phyloP scores from a whole-genome alignment of 805 yeast genomes.

The Candida tibetensis region DNA sequence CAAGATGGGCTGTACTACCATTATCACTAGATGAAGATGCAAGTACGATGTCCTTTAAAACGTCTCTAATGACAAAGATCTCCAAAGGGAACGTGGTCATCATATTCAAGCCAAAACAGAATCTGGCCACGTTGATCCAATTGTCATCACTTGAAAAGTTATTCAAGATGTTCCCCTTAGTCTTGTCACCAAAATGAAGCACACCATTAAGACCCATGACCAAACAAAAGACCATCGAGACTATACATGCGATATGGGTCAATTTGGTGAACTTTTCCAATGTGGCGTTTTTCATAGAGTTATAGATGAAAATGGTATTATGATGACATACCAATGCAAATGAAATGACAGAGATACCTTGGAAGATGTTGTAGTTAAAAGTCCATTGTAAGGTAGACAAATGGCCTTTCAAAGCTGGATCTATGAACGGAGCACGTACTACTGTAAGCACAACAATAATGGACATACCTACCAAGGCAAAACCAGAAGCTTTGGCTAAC shows the following conservation, averaged over 20 bases:
- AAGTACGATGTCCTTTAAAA: conserved; percentile 61
- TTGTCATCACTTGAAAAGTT: conserved; percentile 76
- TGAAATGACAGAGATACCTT: conserved; percentile 90
- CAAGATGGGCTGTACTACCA: conserved; percentile 36
- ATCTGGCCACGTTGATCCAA: conserved; percentile 79
- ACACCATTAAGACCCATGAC: conserved; percentile 79
- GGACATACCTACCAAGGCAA: conserved; percentile 83
- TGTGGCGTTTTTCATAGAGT: conserved; percentile 75
- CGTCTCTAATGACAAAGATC: conserved; percentile 86
- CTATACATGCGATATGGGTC: conserved; percentile 79
- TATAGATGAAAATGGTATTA: conserved; percentile 85
- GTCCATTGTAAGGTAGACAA: conserved; percentile 47
- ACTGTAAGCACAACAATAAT: conserved; percentile 73
- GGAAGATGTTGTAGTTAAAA: conserved; percentile 66
- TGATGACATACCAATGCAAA: conserved; percentile 96
- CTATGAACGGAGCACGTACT: conserved; percentile 65
- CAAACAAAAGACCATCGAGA: conserved; percentile 77
- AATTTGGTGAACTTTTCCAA: conserved; percentile 68
- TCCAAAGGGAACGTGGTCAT: conserved; percentile 89
- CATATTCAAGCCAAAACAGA: conserved; percentile 91
- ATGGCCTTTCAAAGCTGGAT: conserved; percentile 45
- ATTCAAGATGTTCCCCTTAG: conserved; percentile 85
- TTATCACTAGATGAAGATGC: conserved; percentile 13
- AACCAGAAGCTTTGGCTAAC: conserved; percentile 80
- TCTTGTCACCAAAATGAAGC: conserved; percentile 66